Conservation (phyloP, 345 rosid genomes). For the Erodium maritimum region DNA sequence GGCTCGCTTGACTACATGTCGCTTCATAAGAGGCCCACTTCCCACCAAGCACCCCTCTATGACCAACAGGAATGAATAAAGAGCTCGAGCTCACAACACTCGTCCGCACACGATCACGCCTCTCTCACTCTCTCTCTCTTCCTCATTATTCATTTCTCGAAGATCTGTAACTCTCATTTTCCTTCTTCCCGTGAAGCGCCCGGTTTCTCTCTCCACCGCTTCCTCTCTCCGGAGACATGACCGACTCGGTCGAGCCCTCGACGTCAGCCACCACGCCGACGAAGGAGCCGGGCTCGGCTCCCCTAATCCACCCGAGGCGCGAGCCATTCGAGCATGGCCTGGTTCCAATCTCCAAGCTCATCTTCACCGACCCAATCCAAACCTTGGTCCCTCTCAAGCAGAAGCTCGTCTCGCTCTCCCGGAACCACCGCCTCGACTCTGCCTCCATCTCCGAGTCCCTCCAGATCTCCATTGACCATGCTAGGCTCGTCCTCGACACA, state of each 20-base stretch:
- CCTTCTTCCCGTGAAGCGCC: constrained; percentile 13
- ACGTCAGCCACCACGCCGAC: constrained; percentile 28
- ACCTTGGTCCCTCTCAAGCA: constrained; percentile 59
- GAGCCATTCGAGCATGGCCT: constrained; percentile 96
- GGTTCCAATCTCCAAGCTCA: constrained; percentile 84
- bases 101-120: not conserved
- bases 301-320: constrained; percentile 68
- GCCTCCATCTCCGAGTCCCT: constrained; percentile 59
- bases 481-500: constrained; percentile 73
- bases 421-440: constrained; percentile 45
- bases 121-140: not conserved
- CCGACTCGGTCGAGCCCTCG: constrained; percentile 42
- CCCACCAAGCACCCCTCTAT: not conserved
- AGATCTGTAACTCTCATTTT: constrained; percentile 26
- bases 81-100: not conserved
- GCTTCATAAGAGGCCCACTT: not conserved
- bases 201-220: constrained; percentile 2
- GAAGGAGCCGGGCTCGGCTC: constrained; percentile 29
- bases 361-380: constrained; percentile 75
- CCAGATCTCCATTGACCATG: constrained; percentile 85
- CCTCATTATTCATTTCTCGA: constrained; percentile 8
- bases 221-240: constrained; percentile 25
- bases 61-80: too few relatives aligned
- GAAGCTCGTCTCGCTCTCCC: constrained; percentile 29
- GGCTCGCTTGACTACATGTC: not conserved